A percentile compares a stretch with the other conserved stretches of the same genome.
These are phyloP conservation scores for Populus simonii DNA, from an alignment of 345 rosid species.

Conservation along the genomic window DNA sequence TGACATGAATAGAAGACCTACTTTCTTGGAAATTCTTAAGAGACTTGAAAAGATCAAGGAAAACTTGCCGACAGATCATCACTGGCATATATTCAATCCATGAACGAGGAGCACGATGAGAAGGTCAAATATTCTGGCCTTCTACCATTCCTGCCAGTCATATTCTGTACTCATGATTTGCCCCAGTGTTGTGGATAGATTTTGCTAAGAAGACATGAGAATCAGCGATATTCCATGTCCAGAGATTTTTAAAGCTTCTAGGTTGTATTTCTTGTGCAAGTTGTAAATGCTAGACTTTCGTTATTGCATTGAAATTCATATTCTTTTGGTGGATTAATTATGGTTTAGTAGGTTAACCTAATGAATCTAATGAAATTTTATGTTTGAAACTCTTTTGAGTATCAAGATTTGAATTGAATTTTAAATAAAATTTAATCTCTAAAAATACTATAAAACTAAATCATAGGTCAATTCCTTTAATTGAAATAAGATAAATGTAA, in stretches of 20 bases:
- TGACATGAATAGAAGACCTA: conserved; percentile 82
- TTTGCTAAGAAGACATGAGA: conserved; percentile 6
- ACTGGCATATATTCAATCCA: conserved; percentile 75
- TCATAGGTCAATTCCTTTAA: no score
- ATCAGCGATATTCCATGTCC: neutral
- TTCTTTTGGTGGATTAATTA: neutral
- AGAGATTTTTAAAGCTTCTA: neutral
- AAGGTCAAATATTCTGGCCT: neutral
- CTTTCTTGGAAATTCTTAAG: conserved; percentile 92
- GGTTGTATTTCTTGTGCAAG: neutral
- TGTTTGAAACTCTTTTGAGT: no score
- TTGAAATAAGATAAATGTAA: no score
- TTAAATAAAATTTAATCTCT: no score
- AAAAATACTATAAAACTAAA: no score
- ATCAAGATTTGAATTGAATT: no score
- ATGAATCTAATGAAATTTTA: neutral
- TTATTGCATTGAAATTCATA: neutral
- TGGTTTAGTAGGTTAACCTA: neutral
- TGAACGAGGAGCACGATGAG: conserved; percentile 22
- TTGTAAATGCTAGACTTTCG: neutral
- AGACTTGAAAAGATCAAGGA: conserved; percentile 88
- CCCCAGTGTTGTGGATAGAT: conserved; percentile 25
- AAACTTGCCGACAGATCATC: conserved; percentile 59
- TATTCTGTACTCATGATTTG: neutral
- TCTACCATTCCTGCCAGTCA: neutral